phyloP scores from a whole-genome alignment of 306 rosid species.

The Styphnolobium japonicum region DNA sequence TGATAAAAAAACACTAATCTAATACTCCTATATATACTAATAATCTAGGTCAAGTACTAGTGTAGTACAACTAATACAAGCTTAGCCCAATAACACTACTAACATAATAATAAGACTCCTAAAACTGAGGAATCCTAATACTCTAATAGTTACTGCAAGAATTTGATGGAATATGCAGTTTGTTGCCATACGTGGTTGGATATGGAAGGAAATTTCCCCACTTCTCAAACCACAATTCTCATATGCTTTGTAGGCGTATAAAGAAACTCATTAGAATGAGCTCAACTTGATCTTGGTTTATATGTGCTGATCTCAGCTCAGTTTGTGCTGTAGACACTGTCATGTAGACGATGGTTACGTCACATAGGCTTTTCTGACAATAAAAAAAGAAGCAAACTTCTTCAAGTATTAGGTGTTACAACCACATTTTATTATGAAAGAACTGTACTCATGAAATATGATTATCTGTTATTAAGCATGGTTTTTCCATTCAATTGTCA shows the following conservation, averaged over 20 bases:
- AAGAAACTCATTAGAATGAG: not conserved
- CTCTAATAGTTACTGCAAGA: not conserved
- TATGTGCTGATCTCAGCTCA: not conserved
- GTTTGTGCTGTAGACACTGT: not conserved
- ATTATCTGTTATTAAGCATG: not conserved
- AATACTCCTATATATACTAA: slow-evolving; percentile 1
- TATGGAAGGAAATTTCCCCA: not conserved
- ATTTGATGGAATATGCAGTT: slow-evolving; percentile 14
- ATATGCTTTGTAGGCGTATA: not conserved
- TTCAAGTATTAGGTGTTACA: not conserved
- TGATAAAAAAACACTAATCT: not conserved
- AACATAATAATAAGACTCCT: not conserved
- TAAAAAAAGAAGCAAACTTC: not conserved
- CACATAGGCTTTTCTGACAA: not conserved
- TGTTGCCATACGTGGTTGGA: not conserved
- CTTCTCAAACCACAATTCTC: not conserved
- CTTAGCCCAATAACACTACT: not conserved
- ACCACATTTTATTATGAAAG: not conserved
- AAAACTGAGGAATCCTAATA: slow-evolving; percentile 4
- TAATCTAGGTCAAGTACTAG: slow-evolving; percentile 3
- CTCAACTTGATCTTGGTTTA: not conserved
- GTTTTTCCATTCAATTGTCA: not conserved
- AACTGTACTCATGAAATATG: not conserved
- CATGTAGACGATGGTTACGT: not conserved
- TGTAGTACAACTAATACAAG: not conserved